Evolutionary conservation across 208 protist species (phyloP), one percentile per base, ranked within the genome.

Genomic region (Acanthamoeba castellanii): DNA sequence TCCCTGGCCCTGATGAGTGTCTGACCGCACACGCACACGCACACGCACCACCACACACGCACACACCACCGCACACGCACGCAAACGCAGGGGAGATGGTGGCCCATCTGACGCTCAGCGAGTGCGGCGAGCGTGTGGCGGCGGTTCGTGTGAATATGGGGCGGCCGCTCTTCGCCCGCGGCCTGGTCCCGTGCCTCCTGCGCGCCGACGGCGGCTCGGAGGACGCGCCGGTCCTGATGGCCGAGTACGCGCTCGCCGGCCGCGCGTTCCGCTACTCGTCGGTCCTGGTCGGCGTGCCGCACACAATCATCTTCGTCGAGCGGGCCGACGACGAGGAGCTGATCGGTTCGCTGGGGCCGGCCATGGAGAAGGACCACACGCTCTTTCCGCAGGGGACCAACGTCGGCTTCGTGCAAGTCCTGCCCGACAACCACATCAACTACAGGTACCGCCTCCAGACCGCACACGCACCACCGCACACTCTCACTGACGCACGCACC

Each of bases 341-440:
- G 20, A 52, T 82, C 18, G 6, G 74, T 5, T 82, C 74, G 14
- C 22, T 82, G 16, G 74, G 74, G 9, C 74, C 74, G 18, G 74
- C 25, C 37, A 42, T 82, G 11, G 74, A 82, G 37, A 82, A 82
- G 37, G 74, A 82, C 37, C 32, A 34, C 32, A 0, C 74, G 34
- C 14, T 82, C 32, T 82, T 82, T 34, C 74, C 74, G 0, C 74
- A 52, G 22, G 74, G 74, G 0, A 82, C 74, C 74, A 82, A 82
- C 74, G 74, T 82, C 34, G 74, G 74, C 74, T 82, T 82, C 74
- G 74, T 82, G 74, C 74, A 82, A 18, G 42, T 82, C 74, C n/a
- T 82, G 18, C 6, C 74, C 30, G 22, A 82, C 74, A 82, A 82
- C 37, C 32, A 50, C 22, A 11, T 82, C 34, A 50, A 50, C 42